phyloP scores from a whole-genome alignment of 2,329 filamentous ascomycete species.

The Emergomyces africanus region DNA sequence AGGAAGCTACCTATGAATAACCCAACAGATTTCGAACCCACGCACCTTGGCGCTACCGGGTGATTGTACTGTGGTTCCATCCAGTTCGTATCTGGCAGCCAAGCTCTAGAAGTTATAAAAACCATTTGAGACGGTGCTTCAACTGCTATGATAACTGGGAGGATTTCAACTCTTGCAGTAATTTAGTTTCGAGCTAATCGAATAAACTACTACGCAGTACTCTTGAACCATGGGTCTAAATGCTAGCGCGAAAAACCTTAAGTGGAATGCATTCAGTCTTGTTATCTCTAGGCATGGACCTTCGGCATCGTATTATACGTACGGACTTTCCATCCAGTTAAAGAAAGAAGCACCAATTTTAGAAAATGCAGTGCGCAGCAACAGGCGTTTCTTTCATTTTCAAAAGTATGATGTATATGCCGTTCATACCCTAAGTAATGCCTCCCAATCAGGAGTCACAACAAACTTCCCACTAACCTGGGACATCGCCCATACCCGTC shows the following conservation, averaged over 20 bases:
- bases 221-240: not conserved
- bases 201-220: not conserved
- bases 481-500: constrained; percentile 44
- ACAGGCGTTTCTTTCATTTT: not conserved
- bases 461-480: constrained; percentile 54
- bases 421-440: constrained; percentile 28
- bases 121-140: too few relatives aligned
- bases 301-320: not conserved
- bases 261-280: not conserved
- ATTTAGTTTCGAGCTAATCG: not conserved
- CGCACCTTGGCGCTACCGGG: too few relatives aligned
- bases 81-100: too few relatives aligned
- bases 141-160: too few relatives aligned
- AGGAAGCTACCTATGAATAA: too few relatives aligned
- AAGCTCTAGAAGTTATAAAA: too few relatives aligned
- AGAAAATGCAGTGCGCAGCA: not conserved
- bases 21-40: too few relatives aligned
- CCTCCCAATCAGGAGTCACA: constrained; percentile 47
- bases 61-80: too few relatives aligned
- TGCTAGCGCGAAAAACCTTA: not conserved
- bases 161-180: too few relatives aligned
- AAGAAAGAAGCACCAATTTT: not conserved
- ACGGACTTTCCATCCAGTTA: too few relatives aligned
- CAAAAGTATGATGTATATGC: not conserved
- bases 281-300: not conserved